Evolutionary conservation across 129 eudicot genomes (phyloP).

Genomic region (Arctium minus): DNA sequence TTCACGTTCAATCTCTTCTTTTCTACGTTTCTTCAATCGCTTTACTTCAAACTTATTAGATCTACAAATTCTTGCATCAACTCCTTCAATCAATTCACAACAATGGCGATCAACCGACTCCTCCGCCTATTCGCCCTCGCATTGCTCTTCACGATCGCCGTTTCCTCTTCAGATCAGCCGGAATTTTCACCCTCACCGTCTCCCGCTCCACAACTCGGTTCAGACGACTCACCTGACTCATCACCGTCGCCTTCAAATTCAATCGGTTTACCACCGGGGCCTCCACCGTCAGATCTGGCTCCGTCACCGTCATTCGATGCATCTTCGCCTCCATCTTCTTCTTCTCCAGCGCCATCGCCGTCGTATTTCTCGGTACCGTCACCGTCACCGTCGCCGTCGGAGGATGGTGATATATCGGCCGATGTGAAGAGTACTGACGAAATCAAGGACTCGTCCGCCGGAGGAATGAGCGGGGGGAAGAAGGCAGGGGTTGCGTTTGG

Average conservation of each 20-base stretch:
- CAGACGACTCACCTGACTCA: constrained; percentile 18
- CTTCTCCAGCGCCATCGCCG: constrained; percentile 1
- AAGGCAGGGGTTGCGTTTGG: constrained; percentile 60
- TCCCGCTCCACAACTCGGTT: constrained; percentile 22
- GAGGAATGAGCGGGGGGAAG: constrained; percentile 51
- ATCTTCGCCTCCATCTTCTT: constrained; percentile 2
- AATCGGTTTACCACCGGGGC: constrained; percentile 18
- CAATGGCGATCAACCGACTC: constrained; percentile 25
- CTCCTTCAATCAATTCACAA: neutral
- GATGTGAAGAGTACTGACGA: neutral
- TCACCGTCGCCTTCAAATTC: constrained; percentile 8
- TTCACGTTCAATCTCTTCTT: constrained; percentile 21
- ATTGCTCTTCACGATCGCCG: constrained; percentile 6
- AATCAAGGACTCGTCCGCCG: constrained; percentile 11
- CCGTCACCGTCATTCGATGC: neutral
- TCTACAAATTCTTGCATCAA: constrained; percentile 9
- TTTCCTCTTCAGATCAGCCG: constrained; percentile 21
- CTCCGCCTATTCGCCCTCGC: constrained; percentile 13
- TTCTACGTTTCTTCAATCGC: constrained; percentile 11
- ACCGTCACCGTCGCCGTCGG: constrained; percentile 9
- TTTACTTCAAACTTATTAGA: constrained; percentile 21
- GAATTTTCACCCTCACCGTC: constrained; percentile 30
- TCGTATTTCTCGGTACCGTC: neutral
- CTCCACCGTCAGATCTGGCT: constrained; percentile 11
- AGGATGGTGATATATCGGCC: constrained; percentile 8